Conservation (phyloP, 1,139 yeast species). For the Geotrichum klebahnii region DNA sequence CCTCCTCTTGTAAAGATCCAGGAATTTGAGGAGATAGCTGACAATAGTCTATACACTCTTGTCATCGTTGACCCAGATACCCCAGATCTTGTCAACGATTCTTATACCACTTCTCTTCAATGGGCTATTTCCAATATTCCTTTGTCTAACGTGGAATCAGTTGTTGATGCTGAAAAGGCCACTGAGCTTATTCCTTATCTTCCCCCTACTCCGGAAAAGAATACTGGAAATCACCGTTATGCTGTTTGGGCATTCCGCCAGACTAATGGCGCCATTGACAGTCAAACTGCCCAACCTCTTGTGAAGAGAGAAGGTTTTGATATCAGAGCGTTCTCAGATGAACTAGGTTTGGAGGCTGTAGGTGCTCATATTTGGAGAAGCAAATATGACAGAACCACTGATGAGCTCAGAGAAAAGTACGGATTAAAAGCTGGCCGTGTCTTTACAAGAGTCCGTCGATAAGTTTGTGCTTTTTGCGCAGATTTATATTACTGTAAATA, state of each 20-base stretch:
- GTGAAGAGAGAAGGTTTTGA: conserved; percentile 53
- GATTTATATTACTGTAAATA: conserved; percentile 6
- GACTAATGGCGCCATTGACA: conserved; percentile 24
- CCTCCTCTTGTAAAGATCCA: conserved; percentile 75
- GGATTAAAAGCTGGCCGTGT: conserved; percentile 74
- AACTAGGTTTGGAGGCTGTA: conserved; percentile 58
- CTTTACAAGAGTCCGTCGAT: conserved; percentile 35
- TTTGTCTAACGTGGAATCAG: conserved; percentile 55
- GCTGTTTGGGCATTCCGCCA: conserved; percentile 92
- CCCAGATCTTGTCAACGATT: conserved; percentile 68
- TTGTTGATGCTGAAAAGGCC: conserved; percentile 48
- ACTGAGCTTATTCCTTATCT: conserved; percentile 58
- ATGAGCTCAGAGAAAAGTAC: conserved; percentile 60
- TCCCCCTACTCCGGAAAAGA: conserved; percentile 90
- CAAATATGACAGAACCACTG: conserved; percentile 72
- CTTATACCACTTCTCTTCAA: conserved; percentile 67
- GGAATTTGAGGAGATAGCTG: conserved; percentile 58
- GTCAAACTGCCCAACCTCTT: conserved; percentile 30
- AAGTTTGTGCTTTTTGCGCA: neutral
- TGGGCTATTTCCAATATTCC: conserved; percentile 75
- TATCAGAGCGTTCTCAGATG: conserved; percentile 61
- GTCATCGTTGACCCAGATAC: conserved; percentile 87
- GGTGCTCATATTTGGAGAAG: conserved; percentile 95
- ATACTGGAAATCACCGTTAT: conserved; percentile 75
- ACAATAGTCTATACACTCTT: conserved; percentile 59